A percentile compares a stretch with the other conserved stretches of the same genome.
Evolutionary conservation across 345 rosid species (phyloP).

Genomic region (Noccaea caerulescens): DNA sequence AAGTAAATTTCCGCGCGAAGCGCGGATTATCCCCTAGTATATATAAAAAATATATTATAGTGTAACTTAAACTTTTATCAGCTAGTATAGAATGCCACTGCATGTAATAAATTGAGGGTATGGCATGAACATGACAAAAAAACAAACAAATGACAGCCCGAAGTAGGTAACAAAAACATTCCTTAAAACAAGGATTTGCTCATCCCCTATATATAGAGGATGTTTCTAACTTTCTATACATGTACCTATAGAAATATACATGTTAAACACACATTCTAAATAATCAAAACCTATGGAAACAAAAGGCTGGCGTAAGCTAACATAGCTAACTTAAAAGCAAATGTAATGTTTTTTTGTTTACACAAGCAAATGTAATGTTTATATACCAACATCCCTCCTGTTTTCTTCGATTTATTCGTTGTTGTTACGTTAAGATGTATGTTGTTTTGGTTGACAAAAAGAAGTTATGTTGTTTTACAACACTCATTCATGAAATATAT

Average conservation of each 20-base stretch:
- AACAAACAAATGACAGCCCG: constrained; percentile 33
- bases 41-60: no score
- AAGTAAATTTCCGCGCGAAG: no score
- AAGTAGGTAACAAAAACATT: constrained; percentile 36
- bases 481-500: not conserved
- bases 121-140: constrained; percentile 16
- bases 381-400: not conserved
- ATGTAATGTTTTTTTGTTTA: no score
- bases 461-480: not conserved
- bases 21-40: no score
- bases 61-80: no score
- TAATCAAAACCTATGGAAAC: no score
- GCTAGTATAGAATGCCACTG: not conserved
- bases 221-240: not conserved
- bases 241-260: not conserved
- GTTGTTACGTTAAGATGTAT: not conserved
- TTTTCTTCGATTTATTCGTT: not conserved
- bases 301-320: no score
- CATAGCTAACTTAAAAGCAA: not conserved
- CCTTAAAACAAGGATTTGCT: constrained; percentile 58
- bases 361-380: no score
- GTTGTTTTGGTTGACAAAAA: not conserved
- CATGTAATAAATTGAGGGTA: constrained; percentile 6
- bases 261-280: no score
- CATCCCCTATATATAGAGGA: constrained; percentile 25